Base-by-base conservation (phyloP, 1,139 yeast genomes). In the Zhuliangozyma parablackwelliae region DNA sequence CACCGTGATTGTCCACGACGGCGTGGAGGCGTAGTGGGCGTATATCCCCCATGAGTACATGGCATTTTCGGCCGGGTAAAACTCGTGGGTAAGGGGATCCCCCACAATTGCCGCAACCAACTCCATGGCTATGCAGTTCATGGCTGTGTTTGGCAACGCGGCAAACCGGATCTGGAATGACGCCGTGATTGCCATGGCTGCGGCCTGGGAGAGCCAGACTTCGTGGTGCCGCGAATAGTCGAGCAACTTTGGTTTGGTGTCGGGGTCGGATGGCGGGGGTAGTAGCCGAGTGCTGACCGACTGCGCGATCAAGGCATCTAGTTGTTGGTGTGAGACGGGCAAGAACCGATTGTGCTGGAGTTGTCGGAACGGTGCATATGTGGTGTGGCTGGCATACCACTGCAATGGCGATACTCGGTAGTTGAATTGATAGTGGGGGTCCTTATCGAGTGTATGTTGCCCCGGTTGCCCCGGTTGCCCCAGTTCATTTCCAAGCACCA, bases 21-120 rank as follows among this genome's bases (percentile, higher is more conserved):
- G 65, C 32, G 69, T 73, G 7, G 81, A 78, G 41, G 71, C 69
- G 20, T 61, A 45, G 4, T 80, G 72, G 0, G 86, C 72, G 29
- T 56, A 63, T 0, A 80, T 42, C 16, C 73, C 78, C 75, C 82
- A 82, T 1, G 73, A 58, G 46, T 68, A 79, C 3, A 79, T 76
- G 10, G 78, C 44, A 21, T 64, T 49, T 40, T 78, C 75, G 0
- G 80, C 68, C 0, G 71, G 66, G 49, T 80, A 81, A 3, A 82
- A 46, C 4, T 45, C 46, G 2, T 58, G 51, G n/a, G 65, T 54
- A 1, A 80, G 50, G 7, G 54, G 47, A 2, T 51, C 44, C n/a
- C 68, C 73, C 6, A 78, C 43, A 3, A 76, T 34, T 37, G 73
- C 78, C 12, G 70, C 63, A 3, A 81, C 42, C 8, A 81, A 50